Evolutionary conservation across 768 basidiomycete genomes (phyloP).

Genomic region (Pisolithus albus): DNA sequence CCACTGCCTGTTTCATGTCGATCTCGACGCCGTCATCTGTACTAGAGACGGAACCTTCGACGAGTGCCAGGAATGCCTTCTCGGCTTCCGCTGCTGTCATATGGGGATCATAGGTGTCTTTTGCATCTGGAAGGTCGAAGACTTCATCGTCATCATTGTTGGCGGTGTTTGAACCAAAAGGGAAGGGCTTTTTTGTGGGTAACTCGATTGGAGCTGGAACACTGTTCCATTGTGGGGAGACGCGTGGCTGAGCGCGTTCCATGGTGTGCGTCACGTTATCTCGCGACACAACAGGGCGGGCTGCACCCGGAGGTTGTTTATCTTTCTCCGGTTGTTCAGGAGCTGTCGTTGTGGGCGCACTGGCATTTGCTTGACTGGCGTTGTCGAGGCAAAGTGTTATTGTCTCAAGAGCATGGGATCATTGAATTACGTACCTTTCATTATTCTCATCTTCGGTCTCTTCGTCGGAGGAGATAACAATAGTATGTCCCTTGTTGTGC

Average conservation of each 20-base stretch:
- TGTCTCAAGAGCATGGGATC: constrained; percentile 6
- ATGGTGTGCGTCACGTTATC: constrained; percentile 12
- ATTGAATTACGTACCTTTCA: neutral
- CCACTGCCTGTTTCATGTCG: constrained; percentile 59
- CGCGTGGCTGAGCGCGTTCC: constrained; percentile 15
- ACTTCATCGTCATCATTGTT: constrained; percentile 13
- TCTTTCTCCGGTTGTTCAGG: constrained; percentile 2
- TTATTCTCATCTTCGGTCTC: constrained; percentile 10
- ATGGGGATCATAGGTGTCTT: constrained; percentile 21
- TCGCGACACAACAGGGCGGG: constrained; percentile 7
- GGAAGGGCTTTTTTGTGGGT: constrained; percentile 14
- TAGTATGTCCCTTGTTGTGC: constrained; percentile 6
- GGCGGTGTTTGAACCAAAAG: neutral
- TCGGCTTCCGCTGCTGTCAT: constrained; percentile 57
- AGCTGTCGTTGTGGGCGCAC: constrained; percentile 1
- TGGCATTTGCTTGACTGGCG: neutral
- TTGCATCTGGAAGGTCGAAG: constrained; percentile 24
- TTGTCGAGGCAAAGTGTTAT: neutral
- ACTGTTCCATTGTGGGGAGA: constrained; percentile 13
- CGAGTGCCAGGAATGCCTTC: constrained; percentile 68
- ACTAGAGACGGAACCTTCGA: constrained; percentile 54
- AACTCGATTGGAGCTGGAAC: constrained; percentile 29
- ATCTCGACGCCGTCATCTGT: constrained; percentile 46
- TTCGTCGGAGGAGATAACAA: constrained; percentile 30
- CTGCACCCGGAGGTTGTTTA: neutral